Percentiles rank a stretch among this genome's conserved stretches.
Evolutionary conservation across 129 eudicot genomes (phyloP).

Genomic region (Flaveria ramosissima): DNA sequence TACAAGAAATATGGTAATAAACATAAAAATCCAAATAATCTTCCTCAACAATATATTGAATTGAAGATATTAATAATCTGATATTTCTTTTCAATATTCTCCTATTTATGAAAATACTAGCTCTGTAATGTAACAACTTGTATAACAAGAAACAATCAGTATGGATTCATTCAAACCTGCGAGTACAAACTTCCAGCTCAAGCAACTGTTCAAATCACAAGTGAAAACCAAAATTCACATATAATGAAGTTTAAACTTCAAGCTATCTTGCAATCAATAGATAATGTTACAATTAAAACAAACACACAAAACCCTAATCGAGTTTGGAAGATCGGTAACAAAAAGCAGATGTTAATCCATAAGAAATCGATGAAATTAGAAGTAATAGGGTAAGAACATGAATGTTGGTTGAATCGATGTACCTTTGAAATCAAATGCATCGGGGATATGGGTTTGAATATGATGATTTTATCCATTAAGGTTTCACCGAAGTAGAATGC

Average conservation of each 20-base stretch:
- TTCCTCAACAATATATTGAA: neutral
- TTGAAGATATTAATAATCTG: neutral
- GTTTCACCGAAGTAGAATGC: neutral
- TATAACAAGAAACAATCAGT: slow-evolving; percentile 5
- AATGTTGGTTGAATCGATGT: slow-evolving; percentile 15
- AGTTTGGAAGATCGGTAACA: neutral
- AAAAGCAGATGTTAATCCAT: too few species aligned
- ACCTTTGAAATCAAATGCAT: slow-evolving; percentile 31
- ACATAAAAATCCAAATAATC: neutral
- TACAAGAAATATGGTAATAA: neutral
- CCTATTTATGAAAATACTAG: neutral
- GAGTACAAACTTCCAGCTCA: neutral
- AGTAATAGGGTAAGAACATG: slow-evolving; percentile 1
- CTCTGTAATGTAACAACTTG: neutral
- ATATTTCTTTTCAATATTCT: neutral
- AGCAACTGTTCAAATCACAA: neutral
- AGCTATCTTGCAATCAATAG: neutral
- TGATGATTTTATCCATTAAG: neutral
- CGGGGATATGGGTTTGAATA: slow-evolving; percentile 1
- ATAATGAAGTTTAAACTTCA: neutral
- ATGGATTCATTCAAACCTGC: neutral
- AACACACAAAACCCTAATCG: slow-evolving; percentile 25
- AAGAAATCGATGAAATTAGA: slow-evolving; percentile 1
- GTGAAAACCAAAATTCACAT: neutral
- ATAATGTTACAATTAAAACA: slow-evolving; percentile 14